Evolutionary conservation across 495 filamentous ascomycete species (phyloP), one percentile per base, ranked within the genome.

Genomic region (Talaromyces adpressus): DNA sequence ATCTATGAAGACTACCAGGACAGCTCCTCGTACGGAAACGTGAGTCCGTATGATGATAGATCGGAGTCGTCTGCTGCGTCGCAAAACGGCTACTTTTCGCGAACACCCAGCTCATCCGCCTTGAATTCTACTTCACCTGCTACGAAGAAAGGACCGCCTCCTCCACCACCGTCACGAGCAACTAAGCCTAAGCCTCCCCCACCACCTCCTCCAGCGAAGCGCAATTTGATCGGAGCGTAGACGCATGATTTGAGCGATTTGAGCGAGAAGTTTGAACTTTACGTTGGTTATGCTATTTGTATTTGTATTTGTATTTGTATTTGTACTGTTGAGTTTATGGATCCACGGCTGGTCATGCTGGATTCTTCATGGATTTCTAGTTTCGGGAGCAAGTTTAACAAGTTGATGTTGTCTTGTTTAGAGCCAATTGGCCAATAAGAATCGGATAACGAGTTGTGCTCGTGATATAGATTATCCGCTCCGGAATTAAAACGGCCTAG

Each of bases 121-220:
- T 51, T 80, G 63, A 81, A 80, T 64, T 3, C 20, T 53, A 64
- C 72, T 16, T 68, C 72, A 36, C 74, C 74, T 65, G 67, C 73
- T 20, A 59, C 69, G 25, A 89, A 90, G 77, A 92, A 91, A 73
- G 85, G 83, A 8, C 88, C 91, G 39, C 91, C 91, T 6, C 91
- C 91, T 39, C 91, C 91, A 23, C 91, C 91, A 12, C 91, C 91
- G n/a, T 88, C 86, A 63, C 79, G 90, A 66, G 76, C 85, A 12
- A 93, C 90, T 84, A 95, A 90, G 77, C 84, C 60, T 6, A 62
- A 90, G 45, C 78, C 89, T 8, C 89, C 90, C 57, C 91, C 90
- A 20, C 79, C 79, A 4, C 79, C 80, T 29, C 81, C 79, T 5
- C 79, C 81, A 3, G 77, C 77, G 75, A 83, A 83, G 68, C 69